A percentile compares a stretch with the other conserved stretches of the same genome.
phyloP scores from a whole-genome alignment of 2,329 filamentous ascomycete species.

The Colletotrichum sp. region DNA sequence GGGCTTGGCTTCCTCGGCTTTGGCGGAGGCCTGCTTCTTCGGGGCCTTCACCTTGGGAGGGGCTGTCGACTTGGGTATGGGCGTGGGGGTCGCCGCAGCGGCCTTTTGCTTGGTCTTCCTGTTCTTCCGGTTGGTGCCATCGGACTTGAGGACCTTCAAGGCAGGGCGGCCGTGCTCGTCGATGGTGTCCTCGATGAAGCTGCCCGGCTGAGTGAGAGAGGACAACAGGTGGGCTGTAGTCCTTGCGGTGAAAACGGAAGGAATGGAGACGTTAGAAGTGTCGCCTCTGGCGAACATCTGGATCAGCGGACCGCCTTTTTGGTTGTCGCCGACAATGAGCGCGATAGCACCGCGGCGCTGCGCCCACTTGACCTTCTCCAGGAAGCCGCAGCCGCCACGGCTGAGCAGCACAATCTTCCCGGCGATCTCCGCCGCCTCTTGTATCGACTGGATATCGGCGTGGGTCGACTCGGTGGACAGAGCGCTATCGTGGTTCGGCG shows the following conservation, averaged over 20 bases:
- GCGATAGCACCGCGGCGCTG: conserved; percentile 88
- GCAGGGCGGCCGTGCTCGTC: conserved; percentile 65
- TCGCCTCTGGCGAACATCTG: conserved; percentile 99
- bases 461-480: conserved; percentile 55
- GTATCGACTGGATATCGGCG: conserved; percentile 79
- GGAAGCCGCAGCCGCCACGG: conserved; percentile 91
- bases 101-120: conserved; percentile 38
- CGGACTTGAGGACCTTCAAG: conserved; percentile 57
- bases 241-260: conserved; percentile 91
- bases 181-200: conserved; percentile 63
- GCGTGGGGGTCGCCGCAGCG: conserved; percentile 28
- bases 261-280: conserved; percentile 93
- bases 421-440: conserved; percentile 89
- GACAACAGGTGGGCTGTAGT: conserved; percentile 94
- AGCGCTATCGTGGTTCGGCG: conserved; percentile 37
- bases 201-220: conserved; percentile 78
- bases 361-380: conserved; percentile 97
- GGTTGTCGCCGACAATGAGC: conserved; percentile 92
- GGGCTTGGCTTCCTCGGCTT: conserved; percentile 23
- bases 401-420: conserved; percentile 93
- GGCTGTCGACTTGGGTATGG: conserved; percentile 29
- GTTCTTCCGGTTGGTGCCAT: conserved; percentile 38
- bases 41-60: conserved; percentile 29
- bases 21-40: conserved; percentile 28
- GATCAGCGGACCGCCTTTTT: conserved; percentile 85